phyloP scores from a whole-genome alignment of 495 filamentous ascomycete genomes.

The Aspergillus heteromorphus region DNA sequence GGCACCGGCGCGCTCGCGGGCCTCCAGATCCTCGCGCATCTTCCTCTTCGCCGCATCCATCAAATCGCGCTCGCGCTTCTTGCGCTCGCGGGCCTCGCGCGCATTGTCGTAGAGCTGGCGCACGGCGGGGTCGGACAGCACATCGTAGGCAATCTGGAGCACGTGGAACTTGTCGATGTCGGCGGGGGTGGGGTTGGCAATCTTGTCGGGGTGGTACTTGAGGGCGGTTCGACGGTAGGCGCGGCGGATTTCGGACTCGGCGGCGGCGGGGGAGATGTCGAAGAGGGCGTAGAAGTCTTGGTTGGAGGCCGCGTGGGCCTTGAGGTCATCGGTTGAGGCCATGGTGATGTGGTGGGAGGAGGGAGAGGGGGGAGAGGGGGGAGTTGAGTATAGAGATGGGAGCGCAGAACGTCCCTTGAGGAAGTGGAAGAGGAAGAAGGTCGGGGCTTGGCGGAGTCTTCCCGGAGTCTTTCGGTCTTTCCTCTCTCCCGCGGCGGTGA shows the following conservation, averaged over 20 bases:
- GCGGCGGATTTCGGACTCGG: conserved; percentile 68
- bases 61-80: conserved; percentile 57
- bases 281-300: conserved; percentile 87
- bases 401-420: too few relatives aligned
- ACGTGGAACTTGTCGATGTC: conserved; percentile 69
- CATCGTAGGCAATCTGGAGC: conserved; percentile 67
- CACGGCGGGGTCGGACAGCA: conserved; percentile 57
- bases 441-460: not conserved
- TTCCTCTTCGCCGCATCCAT: conserved; percentile 61
- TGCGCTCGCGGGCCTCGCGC: conserved; percentile 55
- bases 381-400: not conserved
- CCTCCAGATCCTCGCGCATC: conserved; percentile 74
- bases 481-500: too few relatives aligned
- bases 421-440: not conserved
- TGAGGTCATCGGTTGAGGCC: conserved; percentile 48
- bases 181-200: conserved; percentile 48
- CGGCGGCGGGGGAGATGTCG: conserved; percentile 56
- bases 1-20: conserved; percentile 47
- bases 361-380: too few relatives aligned
- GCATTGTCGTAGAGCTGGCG: conserved; percentile 66
- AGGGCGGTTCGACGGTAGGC: conserved; percentile 86
- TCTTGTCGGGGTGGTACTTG: conserved; percentile 86
- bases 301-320: conserved; percentile 49
- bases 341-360: too few relatives aligned
- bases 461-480: too few relatives aligned